Base-by-base conservation (phyloP, 2,329 filamentous ascomycete species). In the Macrophomina tecta region DNA sequence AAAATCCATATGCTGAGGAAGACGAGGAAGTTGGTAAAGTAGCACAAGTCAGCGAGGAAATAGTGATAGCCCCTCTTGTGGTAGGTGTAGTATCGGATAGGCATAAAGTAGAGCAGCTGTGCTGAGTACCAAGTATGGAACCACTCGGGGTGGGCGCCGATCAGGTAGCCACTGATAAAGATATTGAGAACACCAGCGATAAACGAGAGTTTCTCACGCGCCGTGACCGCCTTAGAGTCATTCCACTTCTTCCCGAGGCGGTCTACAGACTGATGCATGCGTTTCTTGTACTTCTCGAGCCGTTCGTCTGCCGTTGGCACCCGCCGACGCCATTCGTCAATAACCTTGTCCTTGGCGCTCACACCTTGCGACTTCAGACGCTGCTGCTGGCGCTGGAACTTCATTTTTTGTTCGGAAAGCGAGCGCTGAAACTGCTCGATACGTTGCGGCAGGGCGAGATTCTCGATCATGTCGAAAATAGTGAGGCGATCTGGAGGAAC, bases 151-250 rank as follows among this genome's bases (percentile, higher is more conserved):
- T 85, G 90, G 36, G 89, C 93, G 68, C 95, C 95, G 64, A 99
- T 91, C 55, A 99, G 83, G 78, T 97, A 98, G 67, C 94, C 95
- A 71, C 93, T 97, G 76, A 98, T 89, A 80, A 99, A 97, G 78
- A 99, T 95, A 81, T 99, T 99, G 82, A 97, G 88, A 71, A 97
- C 94, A 73, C 93, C 95, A 68, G 89, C 94, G 69, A 99, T 97
- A 79, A 99, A 99, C 5, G 94, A 94, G 58, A 96, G 83, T 84
- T 99, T 99, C 82, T 99, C 95, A 67, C 94, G 89, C 60, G 92
- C 80, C 1, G 93, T 97, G 72, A 99, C 93, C 8, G 89, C 90
- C 74, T 93, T 93, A 18, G 91, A 92, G 75, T 97, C 91, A 75
- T 92, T 95, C 94, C 94, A 99, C 74, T 89, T 89, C 71, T 86